Base-by-base conservation (phyloP, 2,329 filamentous ascomycete species). In the Thyridium curvatum region DNA sequence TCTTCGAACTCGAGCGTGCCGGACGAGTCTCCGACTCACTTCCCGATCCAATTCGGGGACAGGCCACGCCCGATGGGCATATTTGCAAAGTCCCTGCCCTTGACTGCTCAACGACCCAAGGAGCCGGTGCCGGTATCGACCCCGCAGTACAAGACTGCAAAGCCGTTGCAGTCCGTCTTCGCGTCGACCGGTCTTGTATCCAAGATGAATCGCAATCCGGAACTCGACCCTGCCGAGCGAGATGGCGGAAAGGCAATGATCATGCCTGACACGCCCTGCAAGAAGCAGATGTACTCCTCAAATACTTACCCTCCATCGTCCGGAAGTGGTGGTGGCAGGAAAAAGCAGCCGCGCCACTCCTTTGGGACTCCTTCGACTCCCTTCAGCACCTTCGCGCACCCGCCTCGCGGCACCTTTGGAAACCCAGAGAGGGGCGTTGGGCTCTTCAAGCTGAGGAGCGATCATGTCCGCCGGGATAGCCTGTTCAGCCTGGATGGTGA, bases 241-340 rank as follows among this genome's bases (percentile, higher is more conserved):
- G 61, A 67, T 30, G 68, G 66, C 17, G 65, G 65, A 18, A 74
- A 72, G 60, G 80, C 83, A 55, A 67, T 77, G 52, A 74, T 77
- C 21, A 90, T 94, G 71, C 91, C 93, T 1, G 93, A 97, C 56
- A 98, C 93, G 2, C 93, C 93, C 1, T 97, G 93, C 64, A 98
- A 97, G 68, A 89, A 93, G 56, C 82, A 84, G 38, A 69, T 73
- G 4, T 82, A 79, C 48, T 66, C 83, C 41, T 78, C 90, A 63
- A 72, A 84, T 51, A 78, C 84, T 37, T 76, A 76, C 60, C 78
- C 80, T 1, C 74, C 72, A 2, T 68, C 68, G 1, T 66, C 69
- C 12, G 79, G 79, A 38, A 82, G 74, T 48, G 69, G 62, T 55
- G 74, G 74, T 35, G 68, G 79, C 56, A 26, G 21, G 21, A 26